Conservation (phyloP, 805 yeast species). For the Kluyveromyces siamensis region DNA sequence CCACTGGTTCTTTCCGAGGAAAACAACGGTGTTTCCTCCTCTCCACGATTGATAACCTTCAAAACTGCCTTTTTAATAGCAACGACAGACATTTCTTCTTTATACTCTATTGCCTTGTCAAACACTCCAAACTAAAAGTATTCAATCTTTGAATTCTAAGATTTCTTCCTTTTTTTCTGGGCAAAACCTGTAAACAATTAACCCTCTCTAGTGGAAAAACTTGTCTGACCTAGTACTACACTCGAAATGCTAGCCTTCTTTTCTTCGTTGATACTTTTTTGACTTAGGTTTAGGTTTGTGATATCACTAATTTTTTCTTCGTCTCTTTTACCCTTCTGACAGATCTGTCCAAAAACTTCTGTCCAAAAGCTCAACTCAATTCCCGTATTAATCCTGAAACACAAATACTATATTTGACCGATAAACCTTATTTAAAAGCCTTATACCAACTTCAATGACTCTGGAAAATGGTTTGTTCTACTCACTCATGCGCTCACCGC, state of each 20-base stretch:
- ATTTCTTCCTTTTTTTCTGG: neutral
- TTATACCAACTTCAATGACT: too few relatives aligned
- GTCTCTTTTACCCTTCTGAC: neutral
- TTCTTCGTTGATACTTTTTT: too few relatives aligned
- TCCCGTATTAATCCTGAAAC: neutral
- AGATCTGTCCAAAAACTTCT: neutral
- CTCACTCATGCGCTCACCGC: too few relatives aligned
- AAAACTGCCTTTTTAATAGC: constrained; percentile 24
- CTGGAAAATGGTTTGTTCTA: too few relatives aligned
- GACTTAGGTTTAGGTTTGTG: neutral
- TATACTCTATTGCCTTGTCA: neutral
- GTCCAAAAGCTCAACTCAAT: neutral
- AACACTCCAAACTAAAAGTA: too few relatives aligned
- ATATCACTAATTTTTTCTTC: neutral
- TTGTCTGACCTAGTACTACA: neutral
- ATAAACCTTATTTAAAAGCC: neutral
- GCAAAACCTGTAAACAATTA: neutral
- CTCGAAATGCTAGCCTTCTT: too few relatives aligned
- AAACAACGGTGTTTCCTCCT: constrained; percentile 12
- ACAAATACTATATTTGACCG: neutral
- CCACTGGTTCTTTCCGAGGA: constrained; percentile 1
- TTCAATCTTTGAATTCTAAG: neutral
- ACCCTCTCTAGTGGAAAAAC: neutral
- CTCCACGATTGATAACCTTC: constrained; percentile 8
- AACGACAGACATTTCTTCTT: constrained; percentile 21